Evolutionary conservation across 2,329 filamentous ascomycete genomes (phyloP), one percentile per base, ranked within the genome.

Genomic region (Penicillium sp.): DNA sequence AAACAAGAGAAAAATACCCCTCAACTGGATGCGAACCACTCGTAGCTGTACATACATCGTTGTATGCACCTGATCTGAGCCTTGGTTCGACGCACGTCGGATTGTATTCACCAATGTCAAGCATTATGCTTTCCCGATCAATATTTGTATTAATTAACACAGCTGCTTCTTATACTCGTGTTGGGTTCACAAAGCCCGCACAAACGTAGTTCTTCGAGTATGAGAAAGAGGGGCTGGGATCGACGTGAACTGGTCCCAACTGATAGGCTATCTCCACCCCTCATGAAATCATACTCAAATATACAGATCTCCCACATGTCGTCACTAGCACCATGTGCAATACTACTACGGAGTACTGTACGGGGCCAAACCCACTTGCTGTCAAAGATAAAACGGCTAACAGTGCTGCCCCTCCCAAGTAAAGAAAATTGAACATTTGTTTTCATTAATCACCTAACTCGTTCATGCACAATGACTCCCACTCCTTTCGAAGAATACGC

Each of bases 401-500:
- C 3, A 36, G 4, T n/a, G 34, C 34, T 7, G n/a, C 13, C 34
- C 34, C 34, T 5, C 4, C 34, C n/a, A n/a, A 36, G 4, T 36
- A n/a, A n/a, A 5, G 5, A 4, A n/a, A n/a, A 36, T 36, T 36
- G 13, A 36, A 36, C 5, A 5, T 36, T n/a, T n/a, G n/a, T 7
- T 36, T 36, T n/a, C 13, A 7, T n/a, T 13, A n/a, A 7, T 5
- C 14, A n/a, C 13, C 34, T n/a, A 36, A n/a, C 5, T 36, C 18
- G 18, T 18, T 18, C 34, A n/a, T 6, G 16, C 14, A 55, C 11
- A 31, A 55, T 55, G 53, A 36, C 53, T 6, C 48, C 48, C 36
- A 44, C 43, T 16, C 22, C 31, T 27, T 27, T 29, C 29, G 47
- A 55, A 14, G 56, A 59, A 48, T 57, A 57, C 31, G 50, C 54